These are phyloP conservation scores for Solanum etuberosum DNA, from an alignment of 257 asterid genomes.

Conservation along the genomic window DNA sequence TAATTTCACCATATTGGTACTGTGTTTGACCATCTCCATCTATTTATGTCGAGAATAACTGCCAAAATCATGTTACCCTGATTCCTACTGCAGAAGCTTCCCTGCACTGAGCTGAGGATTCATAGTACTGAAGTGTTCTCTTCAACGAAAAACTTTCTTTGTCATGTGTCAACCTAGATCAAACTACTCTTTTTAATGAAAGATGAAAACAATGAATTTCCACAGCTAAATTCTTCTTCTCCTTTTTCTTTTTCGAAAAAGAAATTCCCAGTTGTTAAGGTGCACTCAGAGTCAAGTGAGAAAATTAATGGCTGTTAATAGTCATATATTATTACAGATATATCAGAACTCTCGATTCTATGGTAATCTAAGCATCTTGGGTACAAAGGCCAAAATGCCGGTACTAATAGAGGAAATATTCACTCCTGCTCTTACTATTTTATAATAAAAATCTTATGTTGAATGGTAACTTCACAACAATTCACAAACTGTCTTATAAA, in stretches of 20 bases:
- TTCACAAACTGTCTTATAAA: background rate
- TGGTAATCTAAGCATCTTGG: background rate
- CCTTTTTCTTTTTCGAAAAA: background rate
- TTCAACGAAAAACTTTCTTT: background rate
- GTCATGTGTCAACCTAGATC: background rate
- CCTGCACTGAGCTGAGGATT: background rate
- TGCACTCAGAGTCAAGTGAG: background rate
- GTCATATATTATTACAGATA: background rate
- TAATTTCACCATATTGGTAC: background rate
- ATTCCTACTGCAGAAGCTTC: background rate
- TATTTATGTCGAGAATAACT: background rate
- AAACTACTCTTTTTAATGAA: background rate
- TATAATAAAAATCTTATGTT: background rate
- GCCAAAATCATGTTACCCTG: background rate
- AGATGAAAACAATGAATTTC: background rate
- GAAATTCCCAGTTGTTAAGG: background rate
- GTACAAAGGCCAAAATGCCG: background rate
- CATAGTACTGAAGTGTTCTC: background rate
- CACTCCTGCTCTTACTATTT: background rate
- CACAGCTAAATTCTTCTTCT: background rate
- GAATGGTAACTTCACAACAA: background rate
- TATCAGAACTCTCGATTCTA: background rate
- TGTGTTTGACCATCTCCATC: background rate
- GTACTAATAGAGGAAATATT: background rate
- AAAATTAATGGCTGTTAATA: background rate